Conservation (phyloP, 2,329 filamentous ascomycete species). For the Botrytis porri region DNA sequence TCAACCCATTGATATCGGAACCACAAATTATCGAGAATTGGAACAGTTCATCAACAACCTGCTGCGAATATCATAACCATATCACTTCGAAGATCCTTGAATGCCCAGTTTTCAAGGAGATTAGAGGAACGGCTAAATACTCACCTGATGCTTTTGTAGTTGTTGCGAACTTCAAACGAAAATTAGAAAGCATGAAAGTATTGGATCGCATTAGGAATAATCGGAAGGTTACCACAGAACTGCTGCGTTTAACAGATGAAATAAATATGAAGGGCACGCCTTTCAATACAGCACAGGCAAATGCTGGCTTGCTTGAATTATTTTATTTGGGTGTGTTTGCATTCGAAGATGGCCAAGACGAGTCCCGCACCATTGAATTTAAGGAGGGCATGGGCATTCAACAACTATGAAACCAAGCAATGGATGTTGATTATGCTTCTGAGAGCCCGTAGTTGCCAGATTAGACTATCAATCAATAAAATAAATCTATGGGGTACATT, state of each 20-base stretch:
- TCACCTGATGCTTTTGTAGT: background rate
- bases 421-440: background rate
- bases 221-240: background rate
- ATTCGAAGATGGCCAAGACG: background rate
- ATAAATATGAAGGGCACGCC: background rate
- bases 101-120: background rate
- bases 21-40: background rate
- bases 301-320: background rate
- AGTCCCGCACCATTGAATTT: background rate
- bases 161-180: background rate
- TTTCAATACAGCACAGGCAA: background rate
- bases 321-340: background rate
- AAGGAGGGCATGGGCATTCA: background rate
- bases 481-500: no score
- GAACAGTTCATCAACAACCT: background rate
- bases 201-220: background rate
- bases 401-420: background rate
- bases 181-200: background rate
- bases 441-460: accelerated
- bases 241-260: background rate
- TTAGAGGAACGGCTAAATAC: background rate
- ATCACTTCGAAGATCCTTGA: background rate
- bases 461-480: no score
- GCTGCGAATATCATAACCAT: background rate
- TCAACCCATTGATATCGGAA: background rate